phyloP scores from a whole-genome alignment of 371 early-diverging fungal genomes.

The Haplosporangium sp. region DNA sequence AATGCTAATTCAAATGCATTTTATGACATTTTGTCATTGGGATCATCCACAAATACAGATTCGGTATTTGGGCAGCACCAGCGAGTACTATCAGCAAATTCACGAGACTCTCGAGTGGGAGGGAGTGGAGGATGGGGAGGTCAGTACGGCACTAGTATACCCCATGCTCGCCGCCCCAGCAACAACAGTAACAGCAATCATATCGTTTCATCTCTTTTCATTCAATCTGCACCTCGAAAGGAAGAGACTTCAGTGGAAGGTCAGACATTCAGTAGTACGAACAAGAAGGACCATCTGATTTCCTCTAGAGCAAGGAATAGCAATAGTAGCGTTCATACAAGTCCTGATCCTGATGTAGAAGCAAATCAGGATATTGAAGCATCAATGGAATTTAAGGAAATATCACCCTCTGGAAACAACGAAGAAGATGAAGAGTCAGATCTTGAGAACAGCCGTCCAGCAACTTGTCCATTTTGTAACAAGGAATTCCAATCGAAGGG shows the following conservation, averaged over 20 bases:
- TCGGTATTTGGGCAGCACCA: slow-evolving; percentile 9
- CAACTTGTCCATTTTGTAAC: slow-evolving; percentile 32
- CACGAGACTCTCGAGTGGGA: slow-evolving; percentile 17
- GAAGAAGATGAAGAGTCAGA: slow-evolving; percentile 29
- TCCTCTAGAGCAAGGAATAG: not conserved
- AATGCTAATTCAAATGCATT: not conserved
- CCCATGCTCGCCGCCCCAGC: slow-evolving; percentile 13
- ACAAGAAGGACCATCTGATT: not conserved
- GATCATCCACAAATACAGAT: not conserved
- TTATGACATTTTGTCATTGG: slow-evolving; percentile 9
- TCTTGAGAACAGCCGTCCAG: slow-evolving; percentile 18
- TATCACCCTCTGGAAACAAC: not conserved
- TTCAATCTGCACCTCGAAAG: slow-evolving; percentile 6
- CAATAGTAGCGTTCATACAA: slow-evolving; percentile 5
- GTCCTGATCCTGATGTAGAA: slow-evolving; percentile 12
- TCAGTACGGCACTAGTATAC: not conserved
- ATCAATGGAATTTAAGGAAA: not conserved
- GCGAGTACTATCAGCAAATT: slow-evolving; percentile 5
- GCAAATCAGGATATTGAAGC: not conserved
- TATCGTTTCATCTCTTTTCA: slow-evolving; percentile 7
- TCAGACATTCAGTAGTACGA: not conserved
- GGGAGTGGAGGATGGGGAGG: slow-evolving; percentile 2
- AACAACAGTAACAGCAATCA: slow-evolving; percentile 10
- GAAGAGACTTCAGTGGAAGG: not conserved
- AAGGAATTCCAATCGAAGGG: slow-evolving; percentile 49